Evolutionary conservation across 2,329 filamentous ascomycete genomes (phyloP).

Genomic region (Penicillium palitans): DNA sequence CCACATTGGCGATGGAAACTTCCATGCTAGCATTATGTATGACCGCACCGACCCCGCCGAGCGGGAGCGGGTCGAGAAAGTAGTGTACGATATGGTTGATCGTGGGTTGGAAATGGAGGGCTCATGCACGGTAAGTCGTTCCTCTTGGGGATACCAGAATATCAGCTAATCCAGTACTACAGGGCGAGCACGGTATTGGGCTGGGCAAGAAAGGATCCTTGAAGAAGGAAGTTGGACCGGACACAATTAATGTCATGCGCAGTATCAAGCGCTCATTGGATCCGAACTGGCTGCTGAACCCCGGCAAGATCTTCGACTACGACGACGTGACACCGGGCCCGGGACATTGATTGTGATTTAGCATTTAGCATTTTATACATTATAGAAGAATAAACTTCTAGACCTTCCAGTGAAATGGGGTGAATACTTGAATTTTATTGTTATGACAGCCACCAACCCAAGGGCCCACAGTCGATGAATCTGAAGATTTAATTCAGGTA

Average conservation of each 20-base stretch:
- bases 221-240: constrained; percentile 73
- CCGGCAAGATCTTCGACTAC: constrained; percentile 81
- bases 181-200: constrained; percentile 80
- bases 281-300: constrained; percentile 86
- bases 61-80: constrained; percentile 71
- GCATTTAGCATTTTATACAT: neutral
- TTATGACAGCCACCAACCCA: no score
- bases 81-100: constrained; percentile 86
- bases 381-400: neutral
- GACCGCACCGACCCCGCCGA: constrained; percentile 69
- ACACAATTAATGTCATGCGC: constrained; percentile 81
- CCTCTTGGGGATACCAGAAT: neutral
- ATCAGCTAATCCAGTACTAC: constrained; percentile 10
- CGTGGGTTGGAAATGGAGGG: constrained; percentile 93
- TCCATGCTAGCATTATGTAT: constrained; percentile 91
- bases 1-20: constrained; percentile 92
- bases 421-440: neutral
- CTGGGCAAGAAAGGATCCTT: constrained; percentile 83
- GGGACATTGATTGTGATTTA: constrained; percentile 6
- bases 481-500: no score
- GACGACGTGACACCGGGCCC: constrained; percentile 3
- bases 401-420: neutral
- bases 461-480: no score
- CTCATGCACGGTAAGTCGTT: constrained; percentile 67
- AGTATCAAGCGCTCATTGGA: constrained; percentile 80